phyloP scores from a whole-genome alignment of 2,329 filamentous ascomycete genomes.

The Pezicula rhizophila region DNA sequence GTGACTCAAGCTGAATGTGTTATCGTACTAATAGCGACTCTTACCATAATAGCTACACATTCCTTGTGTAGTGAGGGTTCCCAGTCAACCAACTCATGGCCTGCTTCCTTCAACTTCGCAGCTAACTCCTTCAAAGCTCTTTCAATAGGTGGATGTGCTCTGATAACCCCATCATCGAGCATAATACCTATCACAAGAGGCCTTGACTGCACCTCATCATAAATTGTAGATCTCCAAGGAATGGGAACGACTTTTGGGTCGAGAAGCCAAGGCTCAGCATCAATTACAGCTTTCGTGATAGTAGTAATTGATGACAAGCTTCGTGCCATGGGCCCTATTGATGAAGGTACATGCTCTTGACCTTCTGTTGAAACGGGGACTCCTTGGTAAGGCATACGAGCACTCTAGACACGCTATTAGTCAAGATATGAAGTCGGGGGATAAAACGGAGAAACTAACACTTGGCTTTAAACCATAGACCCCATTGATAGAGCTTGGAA shows the following conservation, averaged over 20 bases:
- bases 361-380: slow-evolving; percentile 57
- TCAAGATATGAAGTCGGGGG: not conserved
- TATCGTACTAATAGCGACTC: not conserved
- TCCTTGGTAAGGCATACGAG: slow-evolving; percentile 50
- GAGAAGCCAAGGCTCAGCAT: slow-evolving; percentile 43
- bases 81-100: slow-evolving; percentile 51
- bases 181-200: slow-evolving; percentile 45
- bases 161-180: slow-evolving; percentile 47
- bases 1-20: too few species aligned
- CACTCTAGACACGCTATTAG: slow-evolving; percentile 34
- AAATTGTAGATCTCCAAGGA: slow-evolving; percentile 44
- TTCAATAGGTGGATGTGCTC: slow-evolving; percentile 45
- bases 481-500: slow-evolving; percentile 41
- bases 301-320: slow-evolving; percentile 42
- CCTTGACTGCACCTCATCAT: slow-evolving; percentile 32
- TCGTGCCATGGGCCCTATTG: slow-evolving; percentile 53
- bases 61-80: slow-evolving; percentile 43
- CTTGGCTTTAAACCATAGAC: slow-evolving; percentile 44
- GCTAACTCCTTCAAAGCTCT: slow-evolving; percentile 36
- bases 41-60: slow-evolving; percentile 49
- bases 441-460: slow-evolving; percentile 21
- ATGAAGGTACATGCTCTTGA: slow-evolving; percentile 58
- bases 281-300: slow-evolving; percentile 41
- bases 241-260: slow-evolving; percentile 49
- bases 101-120: slow-evolving; percentile 34